Base-by-base conservation (phyloP, 768 basidiomycete species). In the Podaxis mareebaensis region DNA sequence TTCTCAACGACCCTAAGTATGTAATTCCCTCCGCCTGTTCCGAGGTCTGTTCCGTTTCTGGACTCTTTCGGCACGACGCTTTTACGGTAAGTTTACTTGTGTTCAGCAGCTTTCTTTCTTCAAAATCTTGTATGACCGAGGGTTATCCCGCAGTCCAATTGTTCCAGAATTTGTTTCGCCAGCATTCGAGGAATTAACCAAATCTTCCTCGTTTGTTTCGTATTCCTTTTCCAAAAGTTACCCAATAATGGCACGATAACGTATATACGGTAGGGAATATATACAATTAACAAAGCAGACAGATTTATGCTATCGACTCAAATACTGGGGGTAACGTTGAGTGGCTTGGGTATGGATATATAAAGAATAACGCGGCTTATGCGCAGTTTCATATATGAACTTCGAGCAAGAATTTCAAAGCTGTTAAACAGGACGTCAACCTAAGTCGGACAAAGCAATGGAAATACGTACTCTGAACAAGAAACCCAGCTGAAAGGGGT, bases 401-500 rank as follows among this genome's bases (percentile, higher is more conserved):
- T 33, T 33, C 15, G 20, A n/a, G 33, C 33, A 33, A 33, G 33
- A 33, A 3, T 7, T 33, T 60, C 11, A 60, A 24, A 60, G 49
- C 58, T 60, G 36, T n/a, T 20, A 10, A 39, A 46, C n/a, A 26
- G 15, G 24, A 7, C 12, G 10, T 26, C 22, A 52, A 11, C 20
- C 8, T 44, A 44, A 38, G 24, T 44, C 26, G 28, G 17, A 44
- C 3, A 42, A 24, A 51, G 24, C 24, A 26, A 51, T 24, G 49
- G 12, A n/a, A 33, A 53, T 26, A 71, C 82, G 68, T 67, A 86
- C 82, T 69, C 84, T 81, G 72, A 87, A 87, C 58, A 87, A 71
- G 74, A 87, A 86, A 8, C 82, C 74, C 61, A 87, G 77, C 85
- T 87, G 67, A 13, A 30, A 52, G 30, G 36, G 12, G 62, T 39